Conservation (phyloP, 2,329 filamentous ascomycete genomes). For the Fusarium cyanostomum region DNA sequence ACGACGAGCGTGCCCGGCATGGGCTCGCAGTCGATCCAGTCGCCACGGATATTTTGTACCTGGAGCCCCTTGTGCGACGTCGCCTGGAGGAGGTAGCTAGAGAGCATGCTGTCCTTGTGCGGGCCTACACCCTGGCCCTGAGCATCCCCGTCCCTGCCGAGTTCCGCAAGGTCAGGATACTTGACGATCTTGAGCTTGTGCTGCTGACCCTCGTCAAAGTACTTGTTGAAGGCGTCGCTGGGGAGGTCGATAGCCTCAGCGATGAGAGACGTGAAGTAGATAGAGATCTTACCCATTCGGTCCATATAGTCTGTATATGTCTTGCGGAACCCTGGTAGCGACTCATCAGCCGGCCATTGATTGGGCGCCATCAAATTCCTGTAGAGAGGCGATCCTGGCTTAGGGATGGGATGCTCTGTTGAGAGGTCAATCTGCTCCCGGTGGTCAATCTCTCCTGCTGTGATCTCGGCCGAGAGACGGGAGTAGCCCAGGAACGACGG, state of each 20-base stretch:
- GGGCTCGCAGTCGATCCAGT: slow-evolving; percentile 86
- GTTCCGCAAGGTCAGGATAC: slow-evolving; percentile 77
- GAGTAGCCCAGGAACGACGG: slow-evolving; percentile 77
- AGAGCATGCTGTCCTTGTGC: slow-evolving; percentile 87
- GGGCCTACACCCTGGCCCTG: slow-evolving; percentile 74
- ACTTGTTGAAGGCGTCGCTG: slow-evolving; percentile 74
- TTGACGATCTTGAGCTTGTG: slow-evolving; percentile 92
- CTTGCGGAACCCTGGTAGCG: slow-evolving; percentile 73
- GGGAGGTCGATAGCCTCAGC: slow-evolving; percentile 84
- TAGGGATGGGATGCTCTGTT: slow-evolving; percentile 76
- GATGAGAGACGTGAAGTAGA: slow-evolving; percentile 80
- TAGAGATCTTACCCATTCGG: slow-evolving; percentile 76
- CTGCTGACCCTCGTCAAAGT: slow-evolving; percentile 79
- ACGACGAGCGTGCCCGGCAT: slow-evolving; percentile 82
- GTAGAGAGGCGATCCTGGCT: slow-evolving; percentile 71
- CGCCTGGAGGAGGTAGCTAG: slow-evolving; percentile 83
- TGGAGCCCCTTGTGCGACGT: slow-evolving; percentile 80
- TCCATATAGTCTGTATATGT: slow-evolving; percentile 79
- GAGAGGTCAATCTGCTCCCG: slow-evolving; percentile 89
- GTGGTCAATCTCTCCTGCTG: slow-evolving; percentile 79
- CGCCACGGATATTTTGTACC: slow-evolving; percentile 80
- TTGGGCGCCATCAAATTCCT: slow-evolving; percentile 80
- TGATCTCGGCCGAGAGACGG: slow-evolving; percentile 72
- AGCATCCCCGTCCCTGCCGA: slow-evolving; percentile 56
- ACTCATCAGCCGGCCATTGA: slow-evolving; percentile 76